Evolutionary conservation across 176 grass and related monocot genomes (phyloP).

Genomic region (Carex parvula): DNA sequence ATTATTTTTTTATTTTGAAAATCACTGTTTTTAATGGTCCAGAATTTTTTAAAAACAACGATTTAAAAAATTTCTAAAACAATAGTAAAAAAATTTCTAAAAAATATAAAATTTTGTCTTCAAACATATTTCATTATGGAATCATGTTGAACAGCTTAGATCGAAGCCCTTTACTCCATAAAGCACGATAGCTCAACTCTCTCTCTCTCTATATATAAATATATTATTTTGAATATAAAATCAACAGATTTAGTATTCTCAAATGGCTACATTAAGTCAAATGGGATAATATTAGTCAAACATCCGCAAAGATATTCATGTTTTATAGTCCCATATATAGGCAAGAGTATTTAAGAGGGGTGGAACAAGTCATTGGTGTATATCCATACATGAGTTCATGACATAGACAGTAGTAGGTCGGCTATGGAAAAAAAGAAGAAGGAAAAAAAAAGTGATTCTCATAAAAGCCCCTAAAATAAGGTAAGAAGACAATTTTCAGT

Average conservation of each 20-base stretch:
- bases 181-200: no score
- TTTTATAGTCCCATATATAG: not conserved
- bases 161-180: no score
- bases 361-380: conserved; percentile 13
- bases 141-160: no score
- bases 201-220: no score
- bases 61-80: no score
- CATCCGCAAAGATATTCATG: not conserved
- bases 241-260: not conserved
- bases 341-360: not conserved
- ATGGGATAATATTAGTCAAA: not conserved
- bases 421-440: not conserved
- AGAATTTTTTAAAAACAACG: no score
- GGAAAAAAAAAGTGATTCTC: not conserved
- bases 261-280: not conserved
- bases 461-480: not conserved
- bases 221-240: not conserved
- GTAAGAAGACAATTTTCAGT: no score
- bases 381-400: conserved; percentile 10
- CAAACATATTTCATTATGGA: no score
- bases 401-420: not conserved
- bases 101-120: no score
- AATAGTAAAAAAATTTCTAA: no score
- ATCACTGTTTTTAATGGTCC: no score
- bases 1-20: no score